A percentile compares a stretch with the other conserved stretches of the same genome.
Conservation (phyloP, 2,329 filamentous ascomycete genomes). For the Bipolaris oryzae region DNA sequence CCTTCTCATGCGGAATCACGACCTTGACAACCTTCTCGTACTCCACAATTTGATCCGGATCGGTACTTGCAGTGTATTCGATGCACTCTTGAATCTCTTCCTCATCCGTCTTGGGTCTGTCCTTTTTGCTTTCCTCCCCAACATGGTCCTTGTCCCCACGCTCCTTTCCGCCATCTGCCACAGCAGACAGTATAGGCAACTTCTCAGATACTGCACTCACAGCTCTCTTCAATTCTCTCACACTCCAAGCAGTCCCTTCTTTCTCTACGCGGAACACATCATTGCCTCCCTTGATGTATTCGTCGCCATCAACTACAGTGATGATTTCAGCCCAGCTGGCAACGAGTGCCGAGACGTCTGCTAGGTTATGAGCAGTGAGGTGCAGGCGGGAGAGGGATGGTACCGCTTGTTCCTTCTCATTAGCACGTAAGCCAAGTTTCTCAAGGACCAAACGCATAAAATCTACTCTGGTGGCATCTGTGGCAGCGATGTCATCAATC, state of each 20-base stretch:
- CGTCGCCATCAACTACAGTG: slow-evolving; percentile 66
- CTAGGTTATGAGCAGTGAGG: slow-evolving; percentile 71
- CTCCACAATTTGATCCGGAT: slow-evolving; percentile 69
- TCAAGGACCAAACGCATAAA: slow-evolving; percentile 81
- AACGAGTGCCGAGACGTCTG: slow-evolving; percentile 71
- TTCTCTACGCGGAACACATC: slow-evolving; percentile 83
- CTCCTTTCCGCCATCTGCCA: slow-evolving; percentile 30
- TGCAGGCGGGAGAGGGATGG: slow-evolving; percentile 84
- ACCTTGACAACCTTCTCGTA: slow-evolving; percentile 76
- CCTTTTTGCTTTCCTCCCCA: slow-evolving; percentile 31
- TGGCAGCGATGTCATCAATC: slow-evolving; percentile 68
- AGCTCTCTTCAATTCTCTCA: slow-evolving; percentile 42
- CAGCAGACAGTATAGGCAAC: slow-evolving; percentile 29
- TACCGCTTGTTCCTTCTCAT: slow-evolving; percentile 69
- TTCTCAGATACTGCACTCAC: slow-evolving; percentile 41
- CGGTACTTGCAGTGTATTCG: slow-evolving; percentile 34
- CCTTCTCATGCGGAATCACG: slow-evolving; percentile 72
- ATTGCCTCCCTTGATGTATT: slow-evolving; percentile 78
- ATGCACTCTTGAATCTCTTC: slow-evolving; percentile 39
- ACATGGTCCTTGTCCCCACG: not conserved
- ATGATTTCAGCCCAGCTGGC: slow-evolving; percentile 71
- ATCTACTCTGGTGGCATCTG: slow-evolving; percentile 71
- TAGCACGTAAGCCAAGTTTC: slow-evolving; percentile 83
- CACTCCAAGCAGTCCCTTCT: slow-evolving; percentile 56
- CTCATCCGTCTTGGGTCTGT: slow-evolving; percentile 33